phyloP scores from a whole-genome alignment of 2,329 filamentous ascomycete genomes.

The Arthrocladium fulminans region DNA sequence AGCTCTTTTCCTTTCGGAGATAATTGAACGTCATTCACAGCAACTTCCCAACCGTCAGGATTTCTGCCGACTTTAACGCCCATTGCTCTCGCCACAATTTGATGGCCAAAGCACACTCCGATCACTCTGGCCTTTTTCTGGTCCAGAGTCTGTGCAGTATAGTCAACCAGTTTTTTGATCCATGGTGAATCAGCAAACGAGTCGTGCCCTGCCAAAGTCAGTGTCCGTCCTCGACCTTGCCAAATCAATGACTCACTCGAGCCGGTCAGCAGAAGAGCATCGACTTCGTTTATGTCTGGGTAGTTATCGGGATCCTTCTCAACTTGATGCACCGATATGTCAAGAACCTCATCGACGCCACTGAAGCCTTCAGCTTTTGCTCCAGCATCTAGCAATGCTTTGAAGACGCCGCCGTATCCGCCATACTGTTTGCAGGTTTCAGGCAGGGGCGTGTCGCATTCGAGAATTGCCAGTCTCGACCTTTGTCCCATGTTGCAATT shows the following conservation, averaged over 20 bases:
- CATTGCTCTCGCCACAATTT: slow-evolving; percentile 68
- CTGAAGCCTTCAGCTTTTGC: slow-evolving; percentile 41
- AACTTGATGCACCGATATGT: slow-evolving; percentile 61
- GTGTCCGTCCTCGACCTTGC: slow-evolving; percentile 3
- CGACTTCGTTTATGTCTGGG: slow-evolving; percentile 63
- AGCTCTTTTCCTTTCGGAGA: slow-evolving; percentile 61
- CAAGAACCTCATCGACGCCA: slow-evolving; percentile 12
- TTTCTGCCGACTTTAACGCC: slow-evolving; percentile 59
- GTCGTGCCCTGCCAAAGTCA: slow-evolving; percentile 50
- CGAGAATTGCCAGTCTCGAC: slow-evolving; percentile 56
- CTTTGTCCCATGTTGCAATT: background rate
- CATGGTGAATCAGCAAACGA: slow-evolving; percentile 66
- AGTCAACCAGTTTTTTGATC: slow-evolving; percentile 67
- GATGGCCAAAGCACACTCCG: slow-evolving; percentile 80
- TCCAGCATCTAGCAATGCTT: slow-evolving; percentile 48
- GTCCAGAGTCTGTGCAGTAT: slow-evolving; percentile 51
- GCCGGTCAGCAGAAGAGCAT: slow-evolving; percentile 76
- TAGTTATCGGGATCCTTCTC: slow-evolving; percentile 58
- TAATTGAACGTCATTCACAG: slow-evolving; percentile 60
- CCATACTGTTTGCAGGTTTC: slow-evolving; percentile 56
- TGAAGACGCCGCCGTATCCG: slow-evolving; percentile 65
- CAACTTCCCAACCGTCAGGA: slow-evolving; percentile 69
- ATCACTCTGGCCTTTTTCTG: slow-evolving; percentile 60
- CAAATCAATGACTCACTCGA: slow-evolving; percentile 42
- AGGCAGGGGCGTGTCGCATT: slow-evolving; percentile 71